Conservation (phyloP, 306 rosid species). For the Rosa rugosa region DNA sequence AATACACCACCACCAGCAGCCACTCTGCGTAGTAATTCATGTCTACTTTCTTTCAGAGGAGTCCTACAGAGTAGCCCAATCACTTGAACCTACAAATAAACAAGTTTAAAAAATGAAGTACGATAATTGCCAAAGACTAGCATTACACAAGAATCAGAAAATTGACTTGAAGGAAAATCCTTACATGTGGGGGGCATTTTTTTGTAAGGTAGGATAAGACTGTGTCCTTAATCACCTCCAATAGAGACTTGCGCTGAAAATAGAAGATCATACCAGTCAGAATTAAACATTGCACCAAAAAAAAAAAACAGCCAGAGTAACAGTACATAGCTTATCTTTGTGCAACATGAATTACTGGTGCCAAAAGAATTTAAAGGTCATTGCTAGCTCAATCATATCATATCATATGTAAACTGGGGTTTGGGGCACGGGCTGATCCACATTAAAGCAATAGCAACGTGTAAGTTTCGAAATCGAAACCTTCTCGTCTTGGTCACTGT, state of each 20-base stretch:
- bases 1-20: constrained; percentile 92
- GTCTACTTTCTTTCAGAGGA: constrained; percentile 82
- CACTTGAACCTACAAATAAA: constrained; percentile 73
- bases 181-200: constrained; percentile 90
- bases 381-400: background rate
- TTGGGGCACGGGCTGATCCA: background rate
- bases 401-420: no score
- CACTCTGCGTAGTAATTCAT: constrained; percentile 82
- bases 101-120: background rate
- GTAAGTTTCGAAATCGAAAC: constrained; percentile 31
- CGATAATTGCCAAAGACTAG: background rate
- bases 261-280: constrained; percentile 10
- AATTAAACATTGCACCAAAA: background rate
- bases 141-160: constrained; percentile 4
- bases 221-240: constrained; percentile 96
- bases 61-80: constrained; percentile 92
- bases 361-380: background rate
- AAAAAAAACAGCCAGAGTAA: background rate
- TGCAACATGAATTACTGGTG: background rate
- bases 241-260: constrained; percentile 71
- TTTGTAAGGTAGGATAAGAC: constrained; percentile 80
- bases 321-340: background rate
- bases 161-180: constrained; percentile 29
- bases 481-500: constrained; percentile 83
- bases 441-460: background rate